Evolutionary conservation across 441 rosid species (phyloP), one percentile per base, ranked within the genome.

Genomic region (Daphne laureola): DNA sequence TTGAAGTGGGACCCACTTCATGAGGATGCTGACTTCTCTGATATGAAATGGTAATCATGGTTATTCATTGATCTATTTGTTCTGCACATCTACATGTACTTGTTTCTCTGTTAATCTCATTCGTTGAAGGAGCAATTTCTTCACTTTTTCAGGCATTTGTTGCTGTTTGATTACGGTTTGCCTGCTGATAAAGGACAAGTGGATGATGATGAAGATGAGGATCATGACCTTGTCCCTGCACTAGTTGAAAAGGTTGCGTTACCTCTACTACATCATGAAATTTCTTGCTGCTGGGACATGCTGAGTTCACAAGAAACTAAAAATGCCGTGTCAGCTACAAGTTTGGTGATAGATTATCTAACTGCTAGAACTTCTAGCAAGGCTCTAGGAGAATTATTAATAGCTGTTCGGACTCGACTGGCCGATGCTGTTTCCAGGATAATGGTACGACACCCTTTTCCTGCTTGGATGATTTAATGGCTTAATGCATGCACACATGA

Each of bases 1-100:
- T 70, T 89, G 35, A 83, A 75, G 65, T 93, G 99, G 99, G 90
- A 93, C 47, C 97, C 97, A 14, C 87, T 93, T 17, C 95, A 83
- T 54, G 85, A 74, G 54, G 73, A 80, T 65, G 74, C 77, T 8
- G 89, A 82, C 72, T 93, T 93, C 68, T 70, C 65, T 57, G 65
- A 79, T 59, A 87, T 93, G 97, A 76, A 93, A 67, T 90, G 99
- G 97, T 90, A 82, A 51, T 76, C 76, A 75, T 80, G 64, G 17
- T 38, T 51, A 8, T 31, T 31, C 2, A 7, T n/a, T 53, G 27
- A 3, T 36, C 17, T 41, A 21, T n/a, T 23, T 43, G 8, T 38
- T 48, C 14, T 17, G 12, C 52, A 58, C 26, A 41, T 35, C 25
- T 47, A 9, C 11, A 46, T 36, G 2, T 23, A 21, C 46, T n/a